Evolutionary conservation across 2,329 filamentous ascomycete genomes (phyloP).

Genomic region (Podosphaera aphanis): DNA sequence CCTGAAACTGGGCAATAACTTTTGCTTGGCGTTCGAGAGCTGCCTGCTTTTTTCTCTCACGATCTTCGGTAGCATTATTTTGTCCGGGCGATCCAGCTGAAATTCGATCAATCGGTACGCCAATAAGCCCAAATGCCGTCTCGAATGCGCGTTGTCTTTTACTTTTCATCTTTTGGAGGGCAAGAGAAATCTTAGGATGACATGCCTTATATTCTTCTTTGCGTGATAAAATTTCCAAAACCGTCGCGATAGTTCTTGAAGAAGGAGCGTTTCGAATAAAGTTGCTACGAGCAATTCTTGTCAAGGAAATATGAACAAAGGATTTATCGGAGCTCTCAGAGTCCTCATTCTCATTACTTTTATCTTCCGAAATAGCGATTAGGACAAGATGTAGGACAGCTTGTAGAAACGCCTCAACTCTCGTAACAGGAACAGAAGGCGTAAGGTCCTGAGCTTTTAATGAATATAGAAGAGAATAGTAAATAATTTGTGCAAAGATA

Average conservation of each 20-base stretch:
- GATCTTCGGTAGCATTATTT: conserved; percentile 32
- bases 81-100: conserved; percentile 63
- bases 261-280: conserved; percentile 31
- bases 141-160: conserved; percentile 55
- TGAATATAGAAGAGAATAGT: conserved; percentile 67
- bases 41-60: conserved; percentile 70
- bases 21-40: conserved; percentile 73
- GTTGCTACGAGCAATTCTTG: conserved; percentile 35
- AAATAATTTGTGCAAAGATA: conserved; percentile 75
- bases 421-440: conserved; percentile 53
- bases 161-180: conserved; percentile 67
- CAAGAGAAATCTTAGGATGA: conserved; percentile 61
- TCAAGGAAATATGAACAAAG: conserved; percentile 50
- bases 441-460: conserved; percentile 44
- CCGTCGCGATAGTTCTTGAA: conserved; percentile 37
- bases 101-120: conserved; percentile 52
- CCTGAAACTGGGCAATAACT: conserved; percentile 95
- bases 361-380: conserved; percentile 67
- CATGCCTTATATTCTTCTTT: conserved; percentile 62
- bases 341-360: conserved; percentile 29
- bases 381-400: conserved; percentile 73
- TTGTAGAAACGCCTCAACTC: conserved; percentile 78
- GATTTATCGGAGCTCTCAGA: conserved; percentile 29
- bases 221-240: conserved; percentile 35
- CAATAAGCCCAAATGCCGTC: conserved; percentile 36